Evolutionary conservation across 1,284 basidiomycete genomes (phyloP), one percentile per base, ranked within the genome.

Genomic region (Earliella scabrosa): DNA sequence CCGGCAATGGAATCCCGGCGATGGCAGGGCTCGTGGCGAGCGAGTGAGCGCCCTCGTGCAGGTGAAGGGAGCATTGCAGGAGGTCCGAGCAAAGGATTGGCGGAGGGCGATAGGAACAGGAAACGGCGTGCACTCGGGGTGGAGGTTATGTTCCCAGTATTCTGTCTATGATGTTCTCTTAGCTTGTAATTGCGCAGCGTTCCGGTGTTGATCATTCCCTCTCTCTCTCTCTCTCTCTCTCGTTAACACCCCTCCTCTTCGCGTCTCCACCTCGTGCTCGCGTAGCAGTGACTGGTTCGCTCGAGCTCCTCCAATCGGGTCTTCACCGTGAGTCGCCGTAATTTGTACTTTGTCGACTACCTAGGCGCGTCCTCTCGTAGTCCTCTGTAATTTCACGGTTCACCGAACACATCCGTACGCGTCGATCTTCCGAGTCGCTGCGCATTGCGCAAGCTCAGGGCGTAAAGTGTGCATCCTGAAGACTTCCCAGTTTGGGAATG

Each of bases 21-120:
- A 85, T 94, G 83, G 85, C 83, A 63, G 82, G 86, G 45, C 76
- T 91, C 63, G 77, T 83, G 52, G 83, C 88, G 58, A 86, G 85
- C 48, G 89, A 92, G 78, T 91, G 71, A 85, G 71, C 60, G 53
- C 40, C 73, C 57, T 67, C 66, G n/a, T n/a, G n/a, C n/a, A n/a
- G n/a, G n/a, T n/a, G n/a, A 24, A 68, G 75, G 24, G 8, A 36
- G 29, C 29, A 13, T 31, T 23, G 20, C 44, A 14, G 16, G 32
- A 35, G 34, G 36, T 23, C 51, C 43, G 50, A 36, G 40, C 6
- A 24, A 38, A 47, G 53, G 50, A 52, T 52, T 34, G 40, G 45
- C 39, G 52, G 59, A 54, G 47, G 50, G 31, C 39, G 26, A 31
- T 18, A 32, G 54, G 52, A 51, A 50, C 32, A 57, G 46, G 60